A percentile compares a stretch with the other conserved stretches of the same genome.
Evolutionary conservation across 1,284 basidiomycete genomes (phyloP).

Genomic region (Irpex rosettiformis): DNA sequence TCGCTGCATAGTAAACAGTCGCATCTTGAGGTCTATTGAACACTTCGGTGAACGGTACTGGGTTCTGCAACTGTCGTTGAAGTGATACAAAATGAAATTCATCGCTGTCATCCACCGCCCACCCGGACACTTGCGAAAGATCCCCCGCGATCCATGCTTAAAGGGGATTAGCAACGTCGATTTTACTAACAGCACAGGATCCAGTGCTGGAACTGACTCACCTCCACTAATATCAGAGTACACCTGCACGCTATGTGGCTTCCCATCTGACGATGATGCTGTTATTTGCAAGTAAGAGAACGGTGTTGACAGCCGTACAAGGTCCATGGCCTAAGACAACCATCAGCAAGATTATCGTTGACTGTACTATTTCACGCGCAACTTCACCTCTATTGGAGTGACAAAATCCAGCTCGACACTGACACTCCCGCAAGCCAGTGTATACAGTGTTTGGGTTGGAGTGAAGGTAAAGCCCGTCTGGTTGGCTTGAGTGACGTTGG

Average conservation of each 20-base stretch:
- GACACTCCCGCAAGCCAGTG: conserved; percentile 10
- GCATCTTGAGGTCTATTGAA: neutral
- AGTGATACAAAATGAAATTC: neutral
- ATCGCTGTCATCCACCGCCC: neutral
- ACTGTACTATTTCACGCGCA: conserved; percentile 7
- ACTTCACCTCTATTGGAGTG: conserved; percentile 16
- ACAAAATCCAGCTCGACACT: conserved; percentile 15
- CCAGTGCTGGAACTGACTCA: conserved; percentile 13
- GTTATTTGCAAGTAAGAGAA: conserved; percentile 23
- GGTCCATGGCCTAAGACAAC: conserved; percentile 8
- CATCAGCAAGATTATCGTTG: neutral
- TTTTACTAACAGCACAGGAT: too few species aligned
- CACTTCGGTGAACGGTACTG: neutral
- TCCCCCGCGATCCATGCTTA: neutral
- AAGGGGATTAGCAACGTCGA: neutral
- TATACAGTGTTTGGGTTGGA: conserved; percentile 10
- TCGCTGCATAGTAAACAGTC: neutral
- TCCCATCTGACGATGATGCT: conserved; percentile 22
- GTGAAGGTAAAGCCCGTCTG: conserved; percentile 7
- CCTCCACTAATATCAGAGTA: conserved; percentile 28
- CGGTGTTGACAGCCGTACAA: conserved; percentile 22
- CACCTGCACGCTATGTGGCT: conserved; percentile 22
- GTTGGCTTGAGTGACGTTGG: neutral
- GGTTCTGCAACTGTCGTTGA: neutral
- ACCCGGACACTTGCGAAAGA: neutral